phyloP scores from a whole-genome alignment of 352 stramenopile genomes.

The Phytophthora pluvialis region DNA sequence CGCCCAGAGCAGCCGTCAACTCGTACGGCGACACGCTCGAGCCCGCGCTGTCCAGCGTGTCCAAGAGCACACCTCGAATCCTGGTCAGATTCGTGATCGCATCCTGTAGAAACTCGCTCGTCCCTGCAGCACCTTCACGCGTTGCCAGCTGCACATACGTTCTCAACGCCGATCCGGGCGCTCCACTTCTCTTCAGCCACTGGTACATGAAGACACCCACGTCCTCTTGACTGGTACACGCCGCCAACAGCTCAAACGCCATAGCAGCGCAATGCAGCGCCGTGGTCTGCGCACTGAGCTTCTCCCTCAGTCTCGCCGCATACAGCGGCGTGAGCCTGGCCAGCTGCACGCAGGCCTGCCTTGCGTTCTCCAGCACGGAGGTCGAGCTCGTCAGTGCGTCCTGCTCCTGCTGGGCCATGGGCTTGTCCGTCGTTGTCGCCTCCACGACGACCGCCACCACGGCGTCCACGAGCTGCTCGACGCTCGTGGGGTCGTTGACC shows the following conservation, averaged over 20 bases:
- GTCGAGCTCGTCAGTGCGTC: slow-evolving; percentile 19
- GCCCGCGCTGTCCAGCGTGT: slow-evolving; percentile 24
- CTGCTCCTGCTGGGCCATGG: slow-evolving; percentile 42
- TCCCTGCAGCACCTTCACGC: slow-evolving; percentile 4
- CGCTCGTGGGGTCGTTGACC: slow-evolving; percentile 54
- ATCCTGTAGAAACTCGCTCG: slow-evolving; percentile 31
- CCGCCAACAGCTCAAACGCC: slow-evolving; percentile 25
- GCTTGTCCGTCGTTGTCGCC: slow-evolving; percentile 16
- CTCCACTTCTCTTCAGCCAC: slow-evolving; percentile 41
- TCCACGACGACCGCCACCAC: slow-evolving; percentile 43
- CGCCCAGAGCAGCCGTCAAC: slow-evolving; percentile 44
- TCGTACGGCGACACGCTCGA: slow-evolving; percentile 29
- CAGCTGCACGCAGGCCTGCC: slow-evolving; percentile 38
- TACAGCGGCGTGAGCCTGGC: slow-evolving; percentile 49
- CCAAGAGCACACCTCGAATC: slow-evolving; percentile 30
- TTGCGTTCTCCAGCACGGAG: slow-evolving; percentile 21
- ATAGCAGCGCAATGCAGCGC: slow-evolving; percentile 39
- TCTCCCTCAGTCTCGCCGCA: slow-evolving; percentile 36
- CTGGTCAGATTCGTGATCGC: slow-evolving; percentile 16
- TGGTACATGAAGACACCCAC: slow-evolving; percentile 53
- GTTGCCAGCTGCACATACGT: slow-evolving; percentile 37
- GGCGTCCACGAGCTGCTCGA: slow-evolving; percentile 45
- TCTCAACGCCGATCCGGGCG: slow-evolving; percentile 20
- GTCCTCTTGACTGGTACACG: slow-evolving; percentile 28
- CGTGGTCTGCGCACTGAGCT: slow-evolving; percentile 37